Conservation (phyloP, 768 basidiomycete species). For the Gloeophyllum trabeum region DNA sequence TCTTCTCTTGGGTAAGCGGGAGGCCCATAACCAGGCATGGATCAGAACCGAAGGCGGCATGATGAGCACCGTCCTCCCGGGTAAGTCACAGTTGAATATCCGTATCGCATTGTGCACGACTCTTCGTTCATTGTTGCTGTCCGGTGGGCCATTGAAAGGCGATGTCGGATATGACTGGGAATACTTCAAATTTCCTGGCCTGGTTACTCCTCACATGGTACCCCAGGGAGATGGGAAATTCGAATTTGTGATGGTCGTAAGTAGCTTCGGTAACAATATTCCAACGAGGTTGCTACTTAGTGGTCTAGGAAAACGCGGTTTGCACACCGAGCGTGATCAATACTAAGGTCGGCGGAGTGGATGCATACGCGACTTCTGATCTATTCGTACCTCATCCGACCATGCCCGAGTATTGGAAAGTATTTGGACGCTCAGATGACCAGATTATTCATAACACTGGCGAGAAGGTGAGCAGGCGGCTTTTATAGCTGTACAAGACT, state of each 20-base stretch:
- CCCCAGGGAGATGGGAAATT: not conserved
- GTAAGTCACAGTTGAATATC: too few relatives aligned
- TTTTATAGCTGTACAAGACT: not conserved
- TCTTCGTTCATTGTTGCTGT: not conserved
- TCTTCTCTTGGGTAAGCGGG: too few relatives aligned
- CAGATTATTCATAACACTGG: slow-evolving; percentile 28
- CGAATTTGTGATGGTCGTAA: slow-evolving; percentile 1
- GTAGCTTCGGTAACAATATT: too few relatives aligned
- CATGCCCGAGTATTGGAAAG: slow-evolving; percentile 22
- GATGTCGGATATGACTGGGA: slow-evolving; percentile 9
- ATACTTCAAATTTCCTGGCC: slow-evolving; percentile 1
- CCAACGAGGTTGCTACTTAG: too few relatives aligned
- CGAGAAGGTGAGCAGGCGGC: slow-evolving; percentile 17
- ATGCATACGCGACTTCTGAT: slow-evolving; percentile 26
- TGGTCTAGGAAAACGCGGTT: not conserved
- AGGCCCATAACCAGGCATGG: too few relatives aligned
- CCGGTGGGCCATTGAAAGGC: too few relatives aligned
- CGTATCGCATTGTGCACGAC: too few relatives aligned
- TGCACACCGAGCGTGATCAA: not conserved
- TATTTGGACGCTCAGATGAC: slow-evolving; percentile 26
- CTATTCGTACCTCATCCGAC: slow-evolving; percentile 28
- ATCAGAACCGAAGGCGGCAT: too few relatives aligned
- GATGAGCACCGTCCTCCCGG: too few relatives aligned
- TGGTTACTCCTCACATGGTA: not conserved
- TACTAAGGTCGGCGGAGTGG: not conserved